Percentiles rank a stretch among this genome's conserved stretches.
phyloP scores from a whole-genome alignment of 1,139 yeast genomes.

The Arxiozyma telluris region DNA sequence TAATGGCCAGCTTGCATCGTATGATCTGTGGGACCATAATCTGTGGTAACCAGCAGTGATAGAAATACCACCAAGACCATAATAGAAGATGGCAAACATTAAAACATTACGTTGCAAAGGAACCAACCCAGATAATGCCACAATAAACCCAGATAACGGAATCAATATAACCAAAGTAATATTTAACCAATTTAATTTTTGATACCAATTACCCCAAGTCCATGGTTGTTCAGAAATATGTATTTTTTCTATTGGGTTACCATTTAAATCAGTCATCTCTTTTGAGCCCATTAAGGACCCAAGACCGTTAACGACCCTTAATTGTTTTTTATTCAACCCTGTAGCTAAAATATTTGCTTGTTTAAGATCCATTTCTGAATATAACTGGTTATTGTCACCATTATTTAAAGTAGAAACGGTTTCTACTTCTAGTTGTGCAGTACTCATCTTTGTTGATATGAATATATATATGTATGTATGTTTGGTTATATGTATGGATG shows the following conservation, averaged over 20 bases:
- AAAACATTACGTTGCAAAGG: conserved; percentile 57
- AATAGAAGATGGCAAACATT: conserved; percentile 51
- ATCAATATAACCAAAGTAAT: conserved; percentile 62
- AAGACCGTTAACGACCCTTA: conserved; percentile 67
- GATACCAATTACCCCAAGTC: conserved; percentile 74
- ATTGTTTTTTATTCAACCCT: conserved; percentile 64
- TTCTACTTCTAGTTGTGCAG: not conserved
- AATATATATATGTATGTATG: too few species aligned
- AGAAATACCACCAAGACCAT: conserved; percentile 70
- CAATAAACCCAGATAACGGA: conserved; percentile 56
- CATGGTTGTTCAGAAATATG: conserved; percentile 92
- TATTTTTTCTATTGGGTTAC: conserved; percentile 31
- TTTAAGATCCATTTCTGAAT: conserved; percentile 41
- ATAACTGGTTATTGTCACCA: not conserved
- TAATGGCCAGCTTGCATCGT: conserved; percentile 64
- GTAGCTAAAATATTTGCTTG: conserved; percentile 83
- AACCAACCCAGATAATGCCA: conserved; percentile 39
- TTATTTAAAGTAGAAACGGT: not conserved
- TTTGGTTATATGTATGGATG: not conserved
- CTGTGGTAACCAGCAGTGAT: conserved; percentile 96
- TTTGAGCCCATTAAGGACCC: conserved; percentile 78
- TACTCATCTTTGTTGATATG: not conserved
- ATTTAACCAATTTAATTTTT: conserved; percentile 92
- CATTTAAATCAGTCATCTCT: conserved; percentile 50
- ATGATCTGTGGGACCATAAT: conserved; percentile 82